Evolutionary conservation across 768 basidiomycete genomes (phyloP).

Genomic region (Termitomyces sp.): DNA sequence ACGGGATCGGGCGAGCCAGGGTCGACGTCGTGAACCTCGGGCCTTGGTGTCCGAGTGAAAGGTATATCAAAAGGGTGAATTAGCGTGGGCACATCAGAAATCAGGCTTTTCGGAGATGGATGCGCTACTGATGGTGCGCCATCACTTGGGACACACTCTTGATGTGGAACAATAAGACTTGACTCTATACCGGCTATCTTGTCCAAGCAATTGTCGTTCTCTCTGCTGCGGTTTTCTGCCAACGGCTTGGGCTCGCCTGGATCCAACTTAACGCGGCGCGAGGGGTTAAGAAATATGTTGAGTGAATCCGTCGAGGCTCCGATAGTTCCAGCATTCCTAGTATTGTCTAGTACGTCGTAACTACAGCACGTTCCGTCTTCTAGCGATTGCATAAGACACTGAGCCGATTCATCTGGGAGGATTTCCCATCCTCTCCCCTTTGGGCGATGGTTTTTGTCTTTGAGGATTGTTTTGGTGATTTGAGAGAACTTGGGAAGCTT

Average conservation of each 20-base stretch:
- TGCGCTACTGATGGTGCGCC: background rate
- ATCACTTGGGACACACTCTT: background rate
- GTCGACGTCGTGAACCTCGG: background rate
- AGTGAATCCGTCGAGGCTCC: background rate
- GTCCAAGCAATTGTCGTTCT: background rate
- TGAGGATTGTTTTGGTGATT: background rate
- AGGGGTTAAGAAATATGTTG: background rate
- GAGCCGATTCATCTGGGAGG: background rate
- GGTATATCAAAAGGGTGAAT: background rate
- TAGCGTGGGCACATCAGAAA: background rate
- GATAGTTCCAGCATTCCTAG: background rate
- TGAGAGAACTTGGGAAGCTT: background rate
- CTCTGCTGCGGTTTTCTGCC: background rate
- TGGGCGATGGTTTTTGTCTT: background rate
- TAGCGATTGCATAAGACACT: background rate
- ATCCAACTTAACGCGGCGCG: background rate
- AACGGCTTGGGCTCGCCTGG: background rate
- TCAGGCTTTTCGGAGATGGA: background rate
- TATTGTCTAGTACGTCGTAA: background rate
- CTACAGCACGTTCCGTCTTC: background rate
- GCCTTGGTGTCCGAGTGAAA: background rate
- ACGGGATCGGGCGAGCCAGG: background rate
- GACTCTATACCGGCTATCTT: background rate
- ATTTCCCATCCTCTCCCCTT: background rate
- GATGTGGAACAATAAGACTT: background rate